Conservation (phyloP, 192 early-diverging fungal species). For the Fimicolochytrium jonesii region DNA sequence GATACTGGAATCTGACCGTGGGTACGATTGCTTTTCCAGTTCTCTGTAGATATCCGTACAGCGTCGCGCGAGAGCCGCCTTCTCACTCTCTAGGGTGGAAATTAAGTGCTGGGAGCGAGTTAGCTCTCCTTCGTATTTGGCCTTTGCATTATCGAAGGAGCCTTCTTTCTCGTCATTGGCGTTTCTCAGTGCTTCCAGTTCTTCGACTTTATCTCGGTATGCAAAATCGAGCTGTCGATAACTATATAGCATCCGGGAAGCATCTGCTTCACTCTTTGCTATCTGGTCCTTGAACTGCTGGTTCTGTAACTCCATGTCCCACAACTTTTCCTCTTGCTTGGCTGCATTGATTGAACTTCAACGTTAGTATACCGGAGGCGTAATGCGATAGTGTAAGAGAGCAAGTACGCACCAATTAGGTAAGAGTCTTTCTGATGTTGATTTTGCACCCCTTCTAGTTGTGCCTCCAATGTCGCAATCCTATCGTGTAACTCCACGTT, state of each 20-base stretch:
- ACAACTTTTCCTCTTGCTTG: constrained; percentile 34
- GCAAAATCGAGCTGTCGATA: constrained; percentile 19
- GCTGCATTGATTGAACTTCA: constrained; percentile 7
- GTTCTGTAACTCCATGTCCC: constrained; percentile 35
- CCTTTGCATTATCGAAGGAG: not conserved
- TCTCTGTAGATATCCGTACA: not conserved
- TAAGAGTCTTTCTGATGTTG: constrained; percentile 20
- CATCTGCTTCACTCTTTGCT: constrained; percentile 21
- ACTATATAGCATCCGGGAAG: not conserved
- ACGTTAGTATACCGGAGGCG: not conserved
- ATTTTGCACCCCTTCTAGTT: constrained; percentile 11
- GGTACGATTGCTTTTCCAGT: no score
- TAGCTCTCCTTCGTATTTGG: constrained; percentile 22
- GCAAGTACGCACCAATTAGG: constrained; percentile 9
- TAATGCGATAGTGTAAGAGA: not conserved
- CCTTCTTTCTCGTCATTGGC: not conserved
- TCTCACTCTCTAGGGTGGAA: constrained; percentile 19
- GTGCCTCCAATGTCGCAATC: constrained; percentile 14
- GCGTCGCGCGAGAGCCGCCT: constrained; percentile 9
- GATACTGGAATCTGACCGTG: no score
- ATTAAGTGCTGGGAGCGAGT: constrained; percentile 19
- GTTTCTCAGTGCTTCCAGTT: constrained; percentile 17
- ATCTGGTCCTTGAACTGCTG: constrained; percentile 24
- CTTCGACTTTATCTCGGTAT: constrained; percentile 14
- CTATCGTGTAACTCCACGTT: constrained; percentile 21